Percentiles rank a stretch among this genome's conserved stretches.
Evolutionary conservation across 345 rosid genomes (phyloP).

Genomic region (Murraya paniculata): DNA sequence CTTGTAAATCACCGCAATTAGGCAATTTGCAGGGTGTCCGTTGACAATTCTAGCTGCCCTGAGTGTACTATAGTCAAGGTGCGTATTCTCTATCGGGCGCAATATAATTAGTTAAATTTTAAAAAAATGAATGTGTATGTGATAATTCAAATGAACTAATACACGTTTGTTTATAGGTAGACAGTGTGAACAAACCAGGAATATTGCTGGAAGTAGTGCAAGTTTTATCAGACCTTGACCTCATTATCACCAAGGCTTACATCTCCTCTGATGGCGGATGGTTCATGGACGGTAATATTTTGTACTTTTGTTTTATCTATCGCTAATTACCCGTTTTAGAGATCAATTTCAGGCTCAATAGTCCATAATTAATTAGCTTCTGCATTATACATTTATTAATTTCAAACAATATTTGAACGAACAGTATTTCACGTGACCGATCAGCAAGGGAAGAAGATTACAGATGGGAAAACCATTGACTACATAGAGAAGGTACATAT

Average conservation of each 20-base stretch:
- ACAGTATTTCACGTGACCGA: constrained; percentile 85
- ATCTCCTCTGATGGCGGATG: constrained; percentile 98
- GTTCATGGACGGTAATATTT: constrained; percentile 87
- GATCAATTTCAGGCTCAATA: neutral
- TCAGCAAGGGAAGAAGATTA: constrained; percentile 81
- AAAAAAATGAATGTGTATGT: neutral
- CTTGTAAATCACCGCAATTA: neutral
- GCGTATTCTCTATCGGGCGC: no score
- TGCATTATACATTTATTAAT: neutral
- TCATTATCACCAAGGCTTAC: constrained; percentile 88
- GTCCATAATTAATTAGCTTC: neutral
- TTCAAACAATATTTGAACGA: neutral
- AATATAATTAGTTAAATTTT: no score
- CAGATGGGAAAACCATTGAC: constrained; percentile 68
- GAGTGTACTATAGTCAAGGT: constrained; percentile 84
- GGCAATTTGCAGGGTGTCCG: constrained; percentile 65
- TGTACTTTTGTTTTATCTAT: neutral
- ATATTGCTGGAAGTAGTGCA: constrained; percentile 93
- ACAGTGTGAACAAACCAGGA: constrained; percentile 94
- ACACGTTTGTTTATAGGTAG: constrained; percentile 45
- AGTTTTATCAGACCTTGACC: constrained; percentile 80
- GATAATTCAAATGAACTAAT: neutral
- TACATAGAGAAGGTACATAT: constrained; percentile 67
- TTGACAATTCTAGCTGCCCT: constrained; percentile 70
- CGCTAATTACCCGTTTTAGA: neutral